These are phyloP conservation scores for Akanthomyces muscarius DNA, from an alignment of 2,329 filamentous ascomycete genomes.

Conservation along the genomic window DNA sequence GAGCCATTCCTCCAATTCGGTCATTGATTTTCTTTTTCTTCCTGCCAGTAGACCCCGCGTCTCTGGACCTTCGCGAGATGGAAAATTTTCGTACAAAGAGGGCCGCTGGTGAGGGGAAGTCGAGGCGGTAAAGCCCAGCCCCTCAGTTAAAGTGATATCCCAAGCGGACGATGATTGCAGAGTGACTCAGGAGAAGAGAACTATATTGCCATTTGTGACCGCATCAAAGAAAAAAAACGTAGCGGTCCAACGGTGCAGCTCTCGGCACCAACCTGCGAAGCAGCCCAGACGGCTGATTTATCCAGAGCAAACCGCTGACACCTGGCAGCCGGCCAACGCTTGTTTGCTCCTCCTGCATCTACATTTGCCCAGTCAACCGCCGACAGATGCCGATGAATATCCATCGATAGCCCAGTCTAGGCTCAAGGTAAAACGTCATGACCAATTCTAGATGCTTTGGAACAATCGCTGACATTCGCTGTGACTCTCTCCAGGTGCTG, in stretches of 20 bases:
- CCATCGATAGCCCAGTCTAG: not conserved
- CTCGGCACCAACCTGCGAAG: constrained; percentile 5
- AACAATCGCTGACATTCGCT: not conserved
- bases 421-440: not conserved
- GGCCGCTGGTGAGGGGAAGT: not conserved
- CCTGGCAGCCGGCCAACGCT: not conserved
- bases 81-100: constrained; percentile 5
- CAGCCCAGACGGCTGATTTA: not conserved
- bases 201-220: not conserved
- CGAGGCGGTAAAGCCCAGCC: constrained; percentile 11
- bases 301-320: constrained; percentile 6
- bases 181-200: not conserved
- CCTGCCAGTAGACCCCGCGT: not conserved
- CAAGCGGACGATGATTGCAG: not conserved
- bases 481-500: no score
- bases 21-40: not conserved
- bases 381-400: not conserved
- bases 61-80: not conserved
- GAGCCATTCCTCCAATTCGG: constrained; percentile 4
- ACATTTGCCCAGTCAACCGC: not conserved
- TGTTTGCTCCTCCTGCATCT: not conserved
- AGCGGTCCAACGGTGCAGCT: not conserved
- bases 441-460: not conserved
- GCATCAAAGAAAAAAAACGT: not conserved
- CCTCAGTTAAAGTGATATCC: not conserved